Conservation (phyloP, 257 asterid genomes). For the Forsythia viridissima region DNA sequence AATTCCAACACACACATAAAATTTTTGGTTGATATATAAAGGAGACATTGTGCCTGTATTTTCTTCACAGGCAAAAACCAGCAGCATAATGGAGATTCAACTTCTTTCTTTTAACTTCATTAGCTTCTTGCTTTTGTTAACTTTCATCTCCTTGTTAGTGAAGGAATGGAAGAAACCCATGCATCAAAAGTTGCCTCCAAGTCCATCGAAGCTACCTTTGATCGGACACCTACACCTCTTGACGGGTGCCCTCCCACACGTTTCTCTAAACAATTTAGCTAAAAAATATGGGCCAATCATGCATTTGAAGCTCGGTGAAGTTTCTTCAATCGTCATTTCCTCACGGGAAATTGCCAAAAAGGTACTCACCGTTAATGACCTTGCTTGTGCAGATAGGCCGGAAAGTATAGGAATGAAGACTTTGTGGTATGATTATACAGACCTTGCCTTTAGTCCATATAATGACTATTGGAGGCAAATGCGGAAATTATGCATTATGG, state of each 20-base stretch:
- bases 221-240: constrained; percentile 47
- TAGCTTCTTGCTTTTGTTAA: constrained; percentile 1
- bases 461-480: no score
- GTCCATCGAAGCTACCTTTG: constrained; percentile 36
- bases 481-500: no score
- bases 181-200: constrained; percentile 30
- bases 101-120: constrained; percentile 19
- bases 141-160: constrained; percentile 21
- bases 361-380: constrained; percentile 22
- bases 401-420: no score
- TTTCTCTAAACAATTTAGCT: constrained; percentile 17
- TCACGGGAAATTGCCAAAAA: constrained; percentile 24
- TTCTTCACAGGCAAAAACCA: not conserved
- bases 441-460: no score
- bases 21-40: no score
- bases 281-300: constrained; percentile 30
- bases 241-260: constrained; percentile 28
- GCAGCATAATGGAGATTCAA: not conserved
- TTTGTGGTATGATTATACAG: no score
- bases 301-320: constrained; percentile 31
- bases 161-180: not conserved
- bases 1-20: no score
- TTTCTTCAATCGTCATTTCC: constrained; percentile 21
- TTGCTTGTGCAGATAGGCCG: not conserved
- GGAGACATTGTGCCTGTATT: not conserved